Percentiles rank a stretch among this genome's conserved stretches.
These are phyloP conservation scores for Hericium rajendrae DNA, from an alignment of 768 basidiomycete genomes.

Conservation along the genomic window DNA sequence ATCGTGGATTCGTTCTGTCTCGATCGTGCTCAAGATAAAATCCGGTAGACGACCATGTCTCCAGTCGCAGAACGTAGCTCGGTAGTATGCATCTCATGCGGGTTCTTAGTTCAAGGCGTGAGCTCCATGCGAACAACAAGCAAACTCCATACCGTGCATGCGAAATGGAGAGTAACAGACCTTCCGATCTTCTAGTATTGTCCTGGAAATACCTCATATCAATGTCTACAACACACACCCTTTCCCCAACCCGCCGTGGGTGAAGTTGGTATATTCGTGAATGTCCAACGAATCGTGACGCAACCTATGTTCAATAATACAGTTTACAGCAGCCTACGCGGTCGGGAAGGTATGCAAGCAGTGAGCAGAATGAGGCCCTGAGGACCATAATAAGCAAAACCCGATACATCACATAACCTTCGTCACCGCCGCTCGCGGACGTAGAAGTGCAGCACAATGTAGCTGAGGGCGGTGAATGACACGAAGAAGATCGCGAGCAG, in stretches of 20 bases:
- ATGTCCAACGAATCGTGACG: neutral
- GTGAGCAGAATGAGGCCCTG: neutral
- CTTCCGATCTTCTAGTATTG: too few relatives aligned
- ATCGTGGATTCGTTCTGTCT: too few relatives aligned
- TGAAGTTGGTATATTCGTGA: neutral
- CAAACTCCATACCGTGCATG: neutral
- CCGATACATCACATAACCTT: neutral
- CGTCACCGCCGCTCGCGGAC: slow-evolving; percentile 70
- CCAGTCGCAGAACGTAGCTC: neutral
- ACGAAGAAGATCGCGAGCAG: slow-evolving; percentile 82
- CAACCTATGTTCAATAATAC: neutral
- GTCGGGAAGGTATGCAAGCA: neutral
- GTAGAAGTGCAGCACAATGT: slow-evolving; percentile 72
- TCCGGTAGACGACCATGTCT: too few relatives aligned
- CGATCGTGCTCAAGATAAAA: too few relatives aligned
- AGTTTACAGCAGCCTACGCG: slow-evolving; percentile 1
- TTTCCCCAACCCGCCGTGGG: neutral
- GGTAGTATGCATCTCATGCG: neutral
- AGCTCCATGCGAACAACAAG: neutral
- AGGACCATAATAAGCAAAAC: neutral
- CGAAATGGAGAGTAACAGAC: too few relatives aligned
- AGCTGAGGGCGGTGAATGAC: slow-evolving; percentile 68
- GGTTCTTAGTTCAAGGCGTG: neutral
- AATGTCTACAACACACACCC: neutral
- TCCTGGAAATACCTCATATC: too few relatives aligned